Evolutionary conservation across 2,329 filamentous ascomycete species (phyloP).

Genomic region (Neopestalotiopsis rosae): DNA sequence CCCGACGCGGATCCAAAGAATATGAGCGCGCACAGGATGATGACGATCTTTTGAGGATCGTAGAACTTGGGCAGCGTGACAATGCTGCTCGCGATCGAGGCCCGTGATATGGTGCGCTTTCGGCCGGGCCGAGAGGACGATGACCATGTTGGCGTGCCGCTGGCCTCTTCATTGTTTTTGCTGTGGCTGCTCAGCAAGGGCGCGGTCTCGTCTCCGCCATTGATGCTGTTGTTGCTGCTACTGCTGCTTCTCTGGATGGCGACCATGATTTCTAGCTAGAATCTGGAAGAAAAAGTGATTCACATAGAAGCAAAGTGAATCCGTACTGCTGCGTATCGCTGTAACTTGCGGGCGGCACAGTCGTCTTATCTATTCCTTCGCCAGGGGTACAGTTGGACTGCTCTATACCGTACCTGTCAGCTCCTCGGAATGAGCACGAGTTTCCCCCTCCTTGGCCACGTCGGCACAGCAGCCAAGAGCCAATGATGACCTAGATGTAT

Average conservation of each 20-base stretch:
- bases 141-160: too few species aligned
- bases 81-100: neutral
- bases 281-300: neutral
- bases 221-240: neutral
- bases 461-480: too few species aligned
- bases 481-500: too few species aligned
- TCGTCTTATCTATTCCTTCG: too few species aligned
- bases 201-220: neutral
- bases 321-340: too few species aligned
- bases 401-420: too few species aligned
- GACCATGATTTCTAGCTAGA: neutral
- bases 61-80: neutral
- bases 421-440: too few species aligned
- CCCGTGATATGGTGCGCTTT: neutral
- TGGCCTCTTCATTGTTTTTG: neutral
- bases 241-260: neutral
- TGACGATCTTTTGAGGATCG: slow-evolving; percentile 33
- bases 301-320: too few species aligned
- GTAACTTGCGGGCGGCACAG: too few species aligned
- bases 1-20: slow-evolving; percentile 34
- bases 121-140: too few species aligned
- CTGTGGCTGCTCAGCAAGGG: neutral
- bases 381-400: too few species aligned
- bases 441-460: too few species aligned
- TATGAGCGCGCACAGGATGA: slow-evolving; percentile 32